These are phyloP conservation scores for Letharia columbiana DNA, from an alignment of 495 filamentous ascomycete species.

Conservation along the genomic window DNA sequence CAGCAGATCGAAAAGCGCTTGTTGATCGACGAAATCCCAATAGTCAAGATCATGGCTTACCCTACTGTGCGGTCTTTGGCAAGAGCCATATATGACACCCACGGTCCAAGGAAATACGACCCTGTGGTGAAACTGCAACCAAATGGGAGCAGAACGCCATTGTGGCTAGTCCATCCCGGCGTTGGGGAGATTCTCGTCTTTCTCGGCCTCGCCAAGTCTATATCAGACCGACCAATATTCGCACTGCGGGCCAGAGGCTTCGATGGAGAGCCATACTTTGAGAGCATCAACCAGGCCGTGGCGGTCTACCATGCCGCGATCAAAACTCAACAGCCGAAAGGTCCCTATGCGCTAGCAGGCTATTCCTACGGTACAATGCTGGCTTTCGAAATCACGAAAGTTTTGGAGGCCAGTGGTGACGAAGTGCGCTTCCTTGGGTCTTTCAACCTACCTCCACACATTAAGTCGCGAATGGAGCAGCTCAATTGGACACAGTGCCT, in stretches of 20 bases:
- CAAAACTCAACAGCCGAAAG: too few relatives aligned
- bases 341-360: too few relatives aligned
- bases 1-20: too few relatives aligned
- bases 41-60: constrained; percentile 34
- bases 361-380: too few relatives aligned
- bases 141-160: constrained; percentile 36
- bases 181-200: constrained; percentile 50
- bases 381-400: too few relatives aligned
- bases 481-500: too few relatives aligned
- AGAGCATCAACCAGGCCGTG: not conserved
- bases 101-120: constrained; percentile 31
- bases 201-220: constrained; percentile 37
- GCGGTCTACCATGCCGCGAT: too few relatives aligned
- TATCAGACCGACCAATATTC: constrained; percentile 44
- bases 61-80: constrained; percentile 32
- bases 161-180: constrained; percentile 51
- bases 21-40: constrained; percentile 21
- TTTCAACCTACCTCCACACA: too few relatives aligned
- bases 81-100: constrained; percentile 16
- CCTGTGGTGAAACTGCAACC: constrained; percentile 38
- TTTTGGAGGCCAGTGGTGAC: too few relatives aligned
- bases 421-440: too few relatives aligned
- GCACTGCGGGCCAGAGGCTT: constrained; percentile 47
- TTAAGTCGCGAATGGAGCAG: too few relatives aligned
- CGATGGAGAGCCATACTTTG: constrained; percentile 32